Conservation (phyloP, 1,284 basidiomycete genomes). For the Papiliotrema laurentii region DNA sequence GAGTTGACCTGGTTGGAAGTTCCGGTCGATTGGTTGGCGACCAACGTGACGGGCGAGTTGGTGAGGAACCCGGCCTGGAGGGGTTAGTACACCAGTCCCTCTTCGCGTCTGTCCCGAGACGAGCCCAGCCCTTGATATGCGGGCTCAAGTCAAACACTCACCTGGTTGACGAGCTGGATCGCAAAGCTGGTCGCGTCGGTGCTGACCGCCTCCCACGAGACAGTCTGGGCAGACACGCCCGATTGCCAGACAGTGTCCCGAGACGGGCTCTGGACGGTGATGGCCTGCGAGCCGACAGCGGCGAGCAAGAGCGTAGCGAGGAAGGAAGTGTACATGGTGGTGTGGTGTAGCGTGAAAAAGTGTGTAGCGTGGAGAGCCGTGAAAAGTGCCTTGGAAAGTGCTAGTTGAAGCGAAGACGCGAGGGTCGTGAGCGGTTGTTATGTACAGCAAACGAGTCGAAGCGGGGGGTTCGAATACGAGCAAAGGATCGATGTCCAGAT, state of each 20-base stretch:
- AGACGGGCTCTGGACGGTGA: conserved; percentile 56
- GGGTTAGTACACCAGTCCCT: neutral
- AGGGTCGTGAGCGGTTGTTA: conserved; percentile 2
- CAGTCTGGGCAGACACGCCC: conserved; percentile 54
- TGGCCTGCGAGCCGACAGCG: neutral
- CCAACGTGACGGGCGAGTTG: conserved; percentile 36
- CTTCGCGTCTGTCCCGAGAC: neutral
- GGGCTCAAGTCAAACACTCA: conserved; percentile 29
- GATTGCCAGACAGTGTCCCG: conserved; percentile 55
- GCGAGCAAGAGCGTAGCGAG: conserved; percentile 18
- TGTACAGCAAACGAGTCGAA: no score
- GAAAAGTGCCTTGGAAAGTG: neutral
- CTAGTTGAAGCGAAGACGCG: neutral
- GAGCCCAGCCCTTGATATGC: neutral
- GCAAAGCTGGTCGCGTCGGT: conserved; percentile 67
- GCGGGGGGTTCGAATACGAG: no score
- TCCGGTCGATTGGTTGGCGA: conserved; percentile 33
- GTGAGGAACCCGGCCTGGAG: conserved; percentile 29
- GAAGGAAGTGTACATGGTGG: conserved; percentile 52
- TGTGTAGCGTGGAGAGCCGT: conserved; percentile 1
- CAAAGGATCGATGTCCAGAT: no score
- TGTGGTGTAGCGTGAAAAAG: conserved; percentile 3
- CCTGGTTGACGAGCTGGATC: conserved; percentile 62
- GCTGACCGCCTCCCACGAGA: conserved; percentile 61
- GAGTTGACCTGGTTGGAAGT: conserved; percentile 23